Evolutionary conservation across 305 asterid species (phyloP).

Genomic region (Rubia occidens): DNA sequence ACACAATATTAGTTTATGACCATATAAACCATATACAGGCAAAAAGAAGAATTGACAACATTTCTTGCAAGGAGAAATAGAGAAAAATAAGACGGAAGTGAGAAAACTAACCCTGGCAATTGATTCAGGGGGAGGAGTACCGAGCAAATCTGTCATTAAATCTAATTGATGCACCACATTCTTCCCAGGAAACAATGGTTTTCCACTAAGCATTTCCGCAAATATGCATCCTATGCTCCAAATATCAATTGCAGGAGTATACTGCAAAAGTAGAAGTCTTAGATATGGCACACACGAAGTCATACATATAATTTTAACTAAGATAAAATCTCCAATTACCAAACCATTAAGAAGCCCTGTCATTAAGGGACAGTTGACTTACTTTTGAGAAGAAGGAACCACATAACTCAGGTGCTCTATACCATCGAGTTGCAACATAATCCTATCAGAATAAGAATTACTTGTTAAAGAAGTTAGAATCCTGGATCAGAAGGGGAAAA

Average conservation of each 20-base stretch:
- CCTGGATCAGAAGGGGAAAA: not conserved
- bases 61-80: not conserved
- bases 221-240: constrained; percentile 54
- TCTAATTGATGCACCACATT: constrained; percentile 46
- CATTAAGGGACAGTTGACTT: constrained; percentile 9
- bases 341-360: not conserved
- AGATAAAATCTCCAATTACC: constrained; percentile 8
- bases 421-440: constrained; percentile 51
- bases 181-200: constrained; percentile 46
- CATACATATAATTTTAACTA: constrained; percentile 1
- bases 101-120: constrained; percentile 31
- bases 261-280: constrained; percentile 29
- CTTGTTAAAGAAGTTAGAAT: not conserved
- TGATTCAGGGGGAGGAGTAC: constrained; percentile 45
- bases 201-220: constrained; percentile 42
- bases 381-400: constrained; percentile 51
- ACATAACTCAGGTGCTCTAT: constrained; percentile 47
- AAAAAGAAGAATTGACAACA: not conserved
- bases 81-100: not conserved
- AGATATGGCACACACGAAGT: constrained; percentile 11
- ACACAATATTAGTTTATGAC: not conserved
- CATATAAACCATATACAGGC: not conserved
- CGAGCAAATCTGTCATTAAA: constrained; percentile 42
- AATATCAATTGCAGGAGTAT: constrained; percentile 44
- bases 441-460: constrained; percentile 23